Percentiles rank a stretch among this genome's conserved stretches.
Conservation (phyloP, 139 green algal species). For the Chlorella sorokiniana region DNA sequence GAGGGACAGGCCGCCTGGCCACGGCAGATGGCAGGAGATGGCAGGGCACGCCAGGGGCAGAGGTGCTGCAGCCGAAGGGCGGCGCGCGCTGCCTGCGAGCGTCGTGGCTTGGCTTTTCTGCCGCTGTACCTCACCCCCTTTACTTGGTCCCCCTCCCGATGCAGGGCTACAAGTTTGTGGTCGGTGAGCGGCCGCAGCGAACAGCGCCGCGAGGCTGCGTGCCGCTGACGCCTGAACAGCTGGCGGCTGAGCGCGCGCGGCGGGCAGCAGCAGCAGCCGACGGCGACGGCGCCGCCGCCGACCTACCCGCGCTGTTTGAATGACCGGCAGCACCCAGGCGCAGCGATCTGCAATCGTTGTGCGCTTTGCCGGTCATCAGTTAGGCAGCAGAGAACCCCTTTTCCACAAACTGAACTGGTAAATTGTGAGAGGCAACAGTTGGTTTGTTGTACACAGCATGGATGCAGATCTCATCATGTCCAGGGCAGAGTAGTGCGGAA, state of each 20-base stretch:
- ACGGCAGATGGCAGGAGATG: background rate
- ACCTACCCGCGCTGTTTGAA: constrained; percentile 15
- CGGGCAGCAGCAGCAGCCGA: background rate
- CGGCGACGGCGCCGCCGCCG: background rate
- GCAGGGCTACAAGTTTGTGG: constrained; percentile 76
- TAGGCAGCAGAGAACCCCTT: no score
- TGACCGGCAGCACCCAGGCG: no score
- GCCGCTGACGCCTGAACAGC: constrained; percentile 22
- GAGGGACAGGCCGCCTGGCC: background rate
- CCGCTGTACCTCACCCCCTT: background rate
- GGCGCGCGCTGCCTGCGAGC: background rate
- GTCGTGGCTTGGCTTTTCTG: background rate
- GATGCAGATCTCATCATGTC: no score
- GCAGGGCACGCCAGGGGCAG: background rate
- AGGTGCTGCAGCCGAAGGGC: background rate
- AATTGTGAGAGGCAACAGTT: no score
- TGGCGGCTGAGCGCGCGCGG: constrained; percentile 22
- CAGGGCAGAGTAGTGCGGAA: no score
- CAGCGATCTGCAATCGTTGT: no score
- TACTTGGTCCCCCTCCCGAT: background rate
- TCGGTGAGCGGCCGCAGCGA: constrained; percentile 57
- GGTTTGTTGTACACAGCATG: no score
- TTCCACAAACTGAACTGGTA: no score
- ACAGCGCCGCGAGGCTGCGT: constrained; percentile 40
- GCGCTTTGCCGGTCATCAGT: no score